These are phyloP conservation scores for Aspergillus olivimuriae DNA, from an alignment of 495 filamentous ascomycete species.

Conservation along the genomic window DNA sequence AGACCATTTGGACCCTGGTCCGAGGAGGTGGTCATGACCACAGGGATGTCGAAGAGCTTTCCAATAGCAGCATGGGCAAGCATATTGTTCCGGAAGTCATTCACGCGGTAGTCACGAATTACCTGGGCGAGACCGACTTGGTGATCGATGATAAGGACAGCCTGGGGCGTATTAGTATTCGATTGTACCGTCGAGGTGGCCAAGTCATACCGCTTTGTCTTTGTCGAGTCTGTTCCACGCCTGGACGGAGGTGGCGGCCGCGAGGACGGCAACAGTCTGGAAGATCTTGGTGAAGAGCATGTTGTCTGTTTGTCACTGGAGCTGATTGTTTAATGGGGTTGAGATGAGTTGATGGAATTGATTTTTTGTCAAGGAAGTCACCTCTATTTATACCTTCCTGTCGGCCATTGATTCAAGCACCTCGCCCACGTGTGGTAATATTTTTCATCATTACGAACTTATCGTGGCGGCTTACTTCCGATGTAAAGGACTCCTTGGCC, in stretches of 20 bases:
- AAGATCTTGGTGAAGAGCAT: neutral
- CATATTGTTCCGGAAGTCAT: slow-evolving; percentile 59
- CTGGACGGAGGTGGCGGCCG: slow-evolving; percentile 10
- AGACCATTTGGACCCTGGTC: slow-evolving; percentile 58
- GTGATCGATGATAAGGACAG: slow-evolving; percentile 63
- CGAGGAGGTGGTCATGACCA: slow-evolving; percentile 63
- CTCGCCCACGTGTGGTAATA: no score
- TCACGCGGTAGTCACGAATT: slow-evolving; percentile 58
- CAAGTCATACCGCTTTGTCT: slow-evolving; percentile 42
- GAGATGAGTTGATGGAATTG: no score
- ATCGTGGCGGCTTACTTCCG: no score
- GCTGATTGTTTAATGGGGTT: no score
- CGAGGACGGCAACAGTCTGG: neutral
- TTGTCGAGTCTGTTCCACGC: slow-evolving; percentile 47
- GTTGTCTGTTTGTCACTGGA: neutral
- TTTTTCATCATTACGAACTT: no score
- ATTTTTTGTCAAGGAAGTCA: no score
- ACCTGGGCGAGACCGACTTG: slow-evolving; percentile 63
- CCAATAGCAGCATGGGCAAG: slow-evolving; percentile 63
- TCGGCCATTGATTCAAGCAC: no score
- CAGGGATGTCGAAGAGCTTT: slow-evolving; percentile 62
- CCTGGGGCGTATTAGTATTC: slow-evolving; percentile 11
- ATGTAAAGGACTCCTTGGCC: no score
- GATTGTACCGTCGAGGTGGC: neutral
- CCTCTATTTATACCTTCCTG: no score